These are phyloP conservation scores for Penicillium sp. DNA, from an alignment of 2,329 filamentous ascomycete genomes.

Conservation along the genomic window DNA sequence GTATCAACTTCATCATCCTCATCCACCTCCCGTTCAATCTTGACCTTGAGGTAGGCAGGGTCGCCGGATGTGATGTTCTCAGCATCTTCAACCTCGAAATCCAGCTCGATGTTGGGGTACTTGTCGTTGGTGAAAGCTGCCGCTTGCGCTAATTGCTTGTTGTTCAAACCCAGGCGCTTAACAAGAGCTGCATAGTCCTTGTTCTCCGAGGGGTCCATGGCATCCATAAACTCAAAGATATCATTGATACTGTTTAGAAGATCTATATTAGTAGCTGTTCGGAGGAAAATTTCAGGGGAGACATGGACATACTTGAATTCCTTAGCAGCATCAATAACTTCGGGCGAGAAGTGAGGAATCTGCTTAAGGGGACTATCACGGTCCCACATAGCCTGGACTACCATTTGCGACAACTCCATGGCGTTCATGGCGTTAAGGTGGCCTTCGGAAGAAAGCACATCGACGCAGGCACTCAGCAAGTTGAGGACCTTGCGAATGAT, in stretches of 20 bases:
- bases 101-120: conserved; percentile 91
- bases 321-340: conserved; percentile 79
- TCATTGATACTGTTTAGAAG: conserved; percentile 71
- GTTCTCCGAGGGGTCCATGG: conserved; percentile 96
- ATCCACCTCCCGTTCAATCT: conserved; percentile 79
- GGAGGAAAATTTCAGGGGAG: background rate
- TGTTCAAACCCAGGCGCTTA: conserved; percentile 73
- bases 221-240: conserved; percentile 97
- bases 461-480: conserved; percentile 86
- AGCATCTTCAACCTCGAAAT: conserved; percentile 80
- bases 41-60: conserved; percentile 78
- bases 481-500: conserved; percentile 82
- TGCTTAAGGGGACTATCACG: conserved; percentile 95
- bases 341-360: conserved; percentile 88
- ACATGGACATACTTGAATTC: conserved; percentile 64
- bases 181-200: conserved; percentile 75
- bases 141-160: conserved; percentile 81
- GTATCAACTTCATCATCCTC: conserved; percentile 73
- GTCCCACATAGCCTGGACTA: conserved; percentile 99
- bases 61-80: conserved; percentile 78
- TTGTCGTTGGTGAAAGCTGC: conserved; percentile 94
- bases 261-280: conserved; percentile 29
- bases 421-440: conserved; percentile 96
- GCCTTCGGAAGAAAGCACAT: conserved; percentile 92
- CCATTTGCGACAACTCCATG: conserved; percentile 99